These are phyloP conservation scores for Sarcodon sp. DNA, from an alignment of 768 basidiomycete species.

Conservation along the genomic window DNA sequence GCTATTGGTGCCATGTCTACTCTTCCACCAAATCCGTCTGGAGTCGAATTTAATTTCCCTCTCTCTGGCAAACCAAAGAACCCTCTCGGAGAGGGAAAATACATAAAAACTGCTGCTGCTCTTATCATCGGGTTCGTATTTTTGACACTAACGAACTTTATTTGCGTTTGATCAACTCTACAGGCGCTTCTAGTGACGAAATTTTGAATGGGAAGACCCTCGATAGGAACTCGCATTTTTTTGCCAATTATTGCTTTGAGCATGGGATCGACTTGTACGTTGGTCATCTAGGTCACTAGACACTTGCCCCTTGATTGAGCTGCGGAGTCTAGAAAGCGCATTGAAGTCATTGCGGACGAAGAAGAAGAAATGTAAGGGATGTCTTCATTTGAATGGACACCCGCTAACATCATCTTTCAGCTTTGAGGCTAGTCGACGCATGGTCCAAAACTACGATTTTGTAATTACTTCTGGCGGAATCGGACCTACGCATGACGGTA, in stretches of 20 bases:
- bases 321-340: conserved; percentile 45
- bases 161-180: not conserved
- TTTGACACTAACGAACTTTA: not conserved
- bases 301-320: conserved; percentile 5
- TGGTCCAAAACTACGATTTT: conserved; percentile 77
- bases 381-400: not conserved
- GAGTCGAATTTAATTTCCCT: conserved; percentile 23
- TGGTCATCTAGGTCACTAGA: not conserved
- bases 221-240: conserved; percentile 75
- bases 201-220: conserved; percentile 88
- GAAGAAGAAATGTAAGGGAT: conserved; percentile 72
- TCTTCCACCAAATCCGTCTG: no score
- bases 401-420: conserved; percentile 21
- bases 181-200: conserved; percentile 48
- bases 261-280: conserved; percentile 59
- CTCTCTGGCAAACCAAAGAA: conserved; percentile 49
- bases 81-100: conserved; percentile 54
- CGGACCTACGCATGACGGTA: conserved; percentile 84
- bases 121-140: conserved; percentile 59
- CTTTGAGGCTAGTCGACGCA: conserved; percentile 71
- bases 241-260: conserved; percentile 84
- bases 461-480: conserved; percentile 89
- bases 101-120: conserved; percentile 63
- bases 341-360: conserved; percentile 87
- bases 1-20: no score